Evolutionary conservation across 2,329 filamentous ascomycete species (phyloP).

Genomic region (Alternaria viburni): DNA sequence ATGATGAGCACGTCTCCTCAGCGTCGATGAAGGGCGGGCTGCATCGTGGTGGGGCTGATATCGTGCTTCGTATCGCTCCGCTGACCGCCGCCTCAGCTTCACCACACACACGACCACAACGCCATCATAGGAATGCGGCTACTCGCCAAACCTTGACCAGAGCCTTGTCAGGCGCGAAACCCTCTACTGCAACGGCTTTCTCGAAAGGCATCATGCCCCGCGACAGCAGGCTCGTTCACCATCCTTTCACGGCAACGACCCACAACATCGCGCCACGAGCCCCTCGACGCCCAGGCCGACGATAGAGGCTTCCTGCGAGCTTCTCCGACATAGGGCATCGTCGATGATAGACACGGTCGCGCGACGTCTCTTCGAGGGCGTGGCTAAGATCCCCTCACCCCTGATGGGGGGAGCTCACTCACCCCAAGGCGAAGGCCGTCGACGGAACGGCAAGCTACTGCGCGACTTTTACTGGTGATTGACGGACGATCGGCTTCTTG

Average conservation of each 20-base stretch:
- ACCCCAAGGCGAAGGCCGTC: not conserved
- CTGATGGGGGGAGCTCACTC: not conserved
- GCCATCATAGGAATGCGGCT: not conserved
- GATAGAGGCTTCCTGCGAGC: not conserved
- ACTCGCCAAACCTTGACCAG: not conserved
- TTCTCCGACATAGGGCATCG: not conserved
- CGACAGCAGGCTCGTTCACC: not conserved
- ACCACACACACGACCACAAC: not conserved
- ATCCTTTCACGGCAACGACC: not conserved
- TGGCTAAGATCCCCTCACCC: not conserved
- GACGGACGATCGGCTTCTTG: not conserved
- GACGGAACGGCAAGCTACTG: not conserved
- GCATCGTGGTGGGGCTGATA: conserved; percentile 1
- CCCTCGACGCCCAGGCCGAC: not conserved
- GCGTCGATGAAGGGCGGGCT: not conserved
- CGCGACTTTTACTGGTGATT: not conserved
- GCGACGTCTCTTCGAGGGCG: not conserved
- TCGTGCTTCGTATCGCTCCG: not conserved
- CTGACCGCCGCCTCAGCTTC: not conserved
- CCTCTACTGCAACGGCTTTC: too few relatives aligned
- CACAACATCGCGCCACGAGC: not conserved
- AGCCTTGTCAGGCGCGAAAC: not conserved
- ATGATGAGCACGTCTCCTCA: not conserved
- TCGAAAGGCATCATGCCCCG: not conserved
- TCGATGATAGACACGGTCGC: not conserved